Percentiles rank a stretch among this genome's conserved stretches.
These are phyloP conservation scores for Cryphonectria carpinicola DNA, from an alignment of 2,329 filamentous ascomycete genomes.

Conservation along the genomic window DNA sequence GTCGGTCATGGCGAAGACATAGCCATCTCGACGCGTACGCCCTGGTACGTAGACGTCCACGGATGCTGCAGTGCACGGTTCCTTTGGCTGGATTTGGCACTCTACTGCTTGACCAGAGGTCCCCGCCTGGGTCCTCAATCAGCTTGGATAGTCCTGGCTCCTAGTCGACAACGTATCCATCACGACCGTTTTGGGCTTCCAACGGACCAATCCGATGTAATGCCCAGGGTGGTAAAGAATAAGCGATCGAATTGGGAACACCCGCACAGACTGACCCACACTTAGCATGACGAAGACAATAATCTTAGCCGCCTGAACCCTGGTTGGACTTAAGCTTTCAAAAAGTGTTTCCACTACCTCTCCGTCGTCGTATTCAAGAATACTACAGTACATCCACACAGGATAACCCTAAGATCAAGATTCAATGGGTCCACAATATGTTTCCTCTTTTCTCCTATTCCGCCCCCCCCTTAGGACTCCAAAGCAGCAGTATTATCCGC, in stretches of 20 bases:
- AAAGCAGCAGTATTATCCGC: background rate
- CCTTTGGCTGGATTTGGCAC: background rate
- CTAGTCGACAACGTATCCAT: background rate
- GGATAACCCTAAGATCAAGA: slow-evolving; percentile 6
- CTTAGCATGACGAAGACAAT: background rate
- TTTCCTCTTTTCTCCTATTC: background rate
- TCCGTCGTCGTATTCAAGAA: background rate
- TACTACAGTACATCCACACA: background rate
- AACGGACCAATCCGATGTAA: slow-evolving; percentile 1
- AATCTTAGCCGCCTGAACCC: background rate
- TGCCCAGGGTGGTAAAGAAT: background rate
- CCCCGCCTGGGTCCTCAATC: background rate
- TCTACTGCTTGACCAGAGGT: background rate
- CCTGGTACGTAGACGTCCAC: background rate
- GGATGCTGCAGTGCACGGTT: background rate
- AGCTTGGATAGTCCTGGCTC: background rate
- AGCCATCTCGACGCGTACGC: background rate
- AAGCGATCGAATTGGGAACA: background rate
- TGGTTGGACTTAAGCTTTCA: background rate
- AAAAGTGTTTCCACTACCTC: background rate
- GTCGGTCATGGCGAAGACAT: background rate
- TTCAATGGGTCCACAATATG: background rate
- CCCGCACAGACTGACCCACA: background rate
- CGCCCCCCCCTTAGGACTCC: background rate
- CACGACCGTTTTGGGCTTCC: background rate